phyloP scores from a whole-genome alignment of 495 filamentous ascomycete species.

The Neurospora sp. region DNA sequence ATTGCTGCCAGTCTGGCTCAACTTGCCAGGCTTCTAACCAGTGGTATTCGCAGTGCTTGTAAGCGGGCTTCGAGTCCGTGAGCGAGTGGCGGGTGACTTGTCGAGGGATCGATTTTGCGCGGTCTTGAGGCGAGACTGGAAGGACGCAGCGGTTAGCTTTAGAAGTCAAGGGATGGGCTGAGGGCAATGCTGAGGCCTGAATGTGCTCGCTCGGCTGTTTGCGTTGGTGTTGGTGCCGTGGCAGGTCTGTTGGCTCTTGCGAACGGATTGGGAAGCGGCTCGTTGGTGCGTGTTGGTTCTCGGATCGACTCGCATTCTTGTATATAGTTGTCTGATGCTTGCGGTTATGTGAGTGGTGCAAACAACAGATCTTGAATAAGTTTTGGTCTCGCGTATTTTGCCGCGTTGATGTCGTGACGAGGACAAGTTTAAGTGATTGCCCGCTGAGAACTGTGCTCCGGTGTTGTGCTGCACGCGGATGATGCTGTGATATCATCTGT shows the following conservation, averaged over 20 bases:
- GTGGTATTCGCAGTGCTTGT: constrained; percentile 41
- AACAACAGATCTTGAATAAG: not conserved
- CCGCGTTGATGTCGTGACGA: not conserved
- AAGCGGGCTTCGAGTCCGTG: not conserved
- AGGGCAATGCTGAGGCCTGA: not conserved
- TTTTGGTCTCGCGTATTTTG: not conserved
- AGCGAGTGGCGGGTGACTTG: not conserved
- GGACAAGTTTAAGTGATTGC: not conserved
- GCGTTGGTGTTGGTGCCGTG: not conserved
- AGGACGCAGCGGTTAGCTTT: not conserved
- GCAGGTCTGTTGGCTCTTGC: not conserved
- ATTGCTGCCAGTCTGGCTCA: constrained; percentile 32
- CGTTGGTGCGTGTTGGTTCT: not conserved
- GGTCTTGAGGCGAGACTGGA: not conserved
- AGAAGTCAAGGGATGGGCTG: not conserved
- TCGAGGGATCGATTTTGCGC: not conserved
- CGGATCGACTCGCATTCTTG: not conserved
- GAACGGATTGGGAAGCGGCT: not conserved
- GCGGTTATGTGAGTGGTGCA: not conserved
- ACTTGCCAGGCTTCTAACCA: constrained; percentile 34
- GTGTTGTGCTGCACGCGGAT: not conserved
- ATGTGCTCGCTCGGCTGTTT: not conserved
- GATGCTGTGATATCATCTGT: not conserved
- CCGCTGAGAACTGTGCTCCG: not conserved
- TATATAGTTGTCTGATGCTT: not conserved